A percentile compares a stretch with the other conserved stretches of the same genome.
These are phyloP conservation scores for Beauveria medogensis DNA, from an alignment of 2,329 filamentous ascomycete species.

Conservation along the genomic window DNA sequence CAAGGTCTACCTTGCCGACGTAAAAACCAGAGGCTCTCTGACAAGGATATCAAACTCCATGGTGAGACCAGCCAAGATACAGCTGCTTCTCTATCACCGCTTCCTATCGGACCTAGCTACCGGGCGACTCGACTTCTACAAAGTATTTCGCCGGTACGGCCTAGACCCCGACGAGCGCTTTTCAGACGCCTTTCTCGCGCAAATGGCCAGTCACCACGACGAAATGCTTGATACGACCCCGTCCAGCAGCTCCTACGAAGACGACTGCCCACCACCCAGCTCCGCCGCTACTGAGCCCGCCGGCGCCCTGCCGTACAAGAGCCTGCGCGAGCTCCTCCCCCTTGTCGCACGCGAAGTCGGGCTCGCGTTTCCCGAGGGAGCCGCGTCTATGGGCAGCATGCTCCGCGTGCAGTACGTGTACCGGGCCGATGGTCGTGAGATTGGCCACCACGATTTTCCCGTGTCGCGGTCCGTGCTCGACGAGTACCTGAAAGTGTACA, in stretches of 20 bases:
- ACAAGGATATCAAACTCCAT: slow-evolving; percentile 58
- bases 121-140: slow-evolving; percentile 59
- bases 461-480: slow-evolving; percentile 59
- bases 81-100: slow-evolving; percentile 83
- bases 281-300: slow-evolving; percentile 10
- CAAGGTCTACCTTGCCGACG: slow-evolving; percentile 69
- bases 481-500: slow-evolving; percentile 57
- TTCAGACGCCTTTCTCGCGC: slow-evolving; percentile 69
- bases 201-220: slow-evolving; percentile 62
- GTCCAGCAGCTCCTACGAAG: slow-evolving; percentile 24
- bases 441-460: slow-evolving; percentile 52
- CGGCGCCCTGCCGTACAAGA: slow-evolving; percentile 38
- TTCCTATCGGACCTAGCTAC: slow-evolving; percentile 71
- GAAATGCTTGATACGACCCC: slow-evolving; percentile 49
- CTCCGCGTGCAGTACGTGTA: slow-evolving; percentile 48
- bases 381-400: slow-evolving; percentile 39
- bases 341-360: slow-evolving; percentile 39
- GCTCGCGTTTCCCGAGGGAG: slow-evolving; percentile 45
- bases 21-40: slow-evolving; percentile 70
- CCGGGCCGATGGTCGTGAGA: slow-evolving; percentile 42
- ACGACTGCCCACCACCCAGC: neutral
- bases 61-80: slow-evolving; percentile 71
- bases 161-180: slow-evolving; percentile 60
- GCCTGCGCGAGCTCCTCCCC: slow-evolving; percentile 37
- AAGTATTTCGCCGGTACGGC: slow-evolving; percentile 63